Percentiles rank a stretch among this genome's conserved stretches.
Conservation (phyloP, 148 eudicot genomes). For the Rhododendron ovatum region DNA sequence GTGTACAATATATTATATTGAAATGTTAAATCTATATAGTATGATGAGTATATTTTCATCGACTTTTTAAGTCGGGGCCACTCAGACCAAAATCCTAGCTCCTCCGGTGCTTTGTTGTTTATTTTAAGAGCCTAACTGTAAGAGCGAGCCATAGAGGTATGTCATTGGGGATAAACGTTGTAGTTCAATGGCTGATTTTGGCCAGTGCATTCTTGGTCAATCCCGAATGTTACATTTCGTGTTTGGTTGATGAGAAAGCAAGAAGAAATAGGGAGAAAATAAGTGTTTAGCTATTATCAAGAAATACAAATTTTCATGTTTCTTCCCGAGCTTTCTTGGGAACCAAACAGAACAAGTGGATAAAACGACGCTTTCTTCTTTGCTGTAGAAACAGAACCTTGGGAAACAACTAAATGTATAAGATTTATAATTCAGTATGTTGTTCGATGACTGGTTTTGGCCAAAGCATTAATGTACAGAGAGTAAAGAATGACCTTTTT, state of each 20-base stretch:
- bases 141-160: too few relatives aligned
- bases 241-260: not conserved
- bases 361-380: not conserved
- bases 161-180: too few relatives aligned
- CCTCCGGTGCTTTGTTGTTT: too few relatives aligned
- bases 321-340: not conserved
- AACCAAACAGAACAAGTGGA: not conserved
- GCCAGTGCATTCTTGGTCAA: not conserved
- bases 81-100: too few relatives aligned
- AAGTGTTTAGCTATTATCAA: not conserved
- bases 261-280: not conserved
- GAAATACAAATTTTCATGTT: not conserved
- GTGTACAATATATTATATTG: not conserved
- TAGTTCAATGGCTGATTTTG: not conserved
- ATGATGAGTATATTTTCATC: not conserved
- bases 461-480: not conserved
- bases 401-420: not conserved
- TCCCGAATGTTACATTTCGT: not conserved
- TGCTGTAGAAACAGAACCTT: not conserved
- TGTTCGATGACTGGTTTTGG: not conserved
- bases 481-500: slow-evolving; percentile 1
- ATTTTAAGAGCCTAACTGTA: too few relatives aligned
- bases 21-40: not conserved
- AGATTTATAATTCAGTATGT: not conserved
- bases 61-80: not conserved